Percentiles rank a stretch among this genome's conserved stretches.
Evolutionary conservation across 495 filamentous ascomycete genomes (phyloP).

Genomic region (Aspergillus carlsbadensis): DNA sequence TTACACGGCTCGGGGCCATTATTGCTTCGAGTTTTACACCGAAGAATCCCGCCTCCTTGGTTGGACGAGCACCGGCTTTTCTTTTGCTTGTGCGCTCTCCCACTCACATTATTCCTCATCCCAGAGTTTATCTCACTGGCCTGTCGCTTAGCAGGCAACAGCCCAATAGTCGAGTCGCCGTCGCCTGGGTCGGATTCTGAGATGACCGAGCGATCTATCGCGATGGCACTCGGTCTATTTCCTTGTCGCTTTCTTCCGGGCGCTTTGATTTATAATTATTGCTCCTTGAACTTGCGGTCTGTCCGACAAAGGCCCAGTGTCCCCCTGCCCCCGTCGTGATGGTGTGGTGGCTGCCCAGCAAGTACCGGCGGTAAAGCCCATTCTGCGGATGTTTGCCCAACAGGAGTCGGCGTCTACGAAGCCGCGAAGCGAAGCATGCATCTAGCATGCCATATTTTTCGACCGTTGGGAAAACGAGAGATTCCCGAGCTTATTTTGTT

Average conservation of each 20-base stretch:
- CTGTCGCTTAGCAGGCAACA: neutral
- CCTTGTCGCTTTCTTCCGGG: neutral
- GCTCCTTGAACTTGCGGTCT: constrained; percentile 38
- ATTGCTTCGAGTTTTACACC: neutral
- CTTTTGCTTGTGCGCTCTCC: neutral
- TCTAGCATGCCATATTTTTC: constrained; percentile 9
- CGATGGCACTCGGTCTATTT: neutral
- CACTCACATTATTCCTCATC: neutral
- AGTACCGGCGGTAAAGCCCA: constrained; percentile 38
- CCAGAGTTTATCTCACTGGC: neutral
- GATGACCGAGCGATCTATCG: neutral
- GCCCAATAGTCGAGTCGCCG: neutral
- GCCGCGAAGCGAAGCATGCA: neutral
- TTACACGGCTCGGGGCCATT: constrained; percentile 4
- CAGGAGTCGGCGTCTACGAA: constrained; percentile 2
- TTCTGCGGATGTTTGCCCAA: constrained; percentile 36
- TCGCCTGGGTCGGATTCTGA: neutral
- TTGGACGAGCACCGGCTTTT: neutral
- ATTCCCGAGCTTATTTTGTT: constrained; percentile 1
- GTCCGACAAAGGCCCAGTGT: constrained; percentile 21
- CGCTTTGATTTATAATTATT: constrained; percentile 5
- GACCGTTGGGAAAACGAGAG: neutral
- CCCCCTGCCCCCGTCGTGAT: constrained; percentile 19
- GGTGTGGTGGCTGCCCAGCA: constrained; percentile 43
- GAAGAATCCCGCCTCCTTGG: neutral